These are phyloP conservation scores for Alternaria postmessia DNA, from an alignment of 2,329 filamentous ascomycete genomes.

Conservation along the genomic window DNA sequence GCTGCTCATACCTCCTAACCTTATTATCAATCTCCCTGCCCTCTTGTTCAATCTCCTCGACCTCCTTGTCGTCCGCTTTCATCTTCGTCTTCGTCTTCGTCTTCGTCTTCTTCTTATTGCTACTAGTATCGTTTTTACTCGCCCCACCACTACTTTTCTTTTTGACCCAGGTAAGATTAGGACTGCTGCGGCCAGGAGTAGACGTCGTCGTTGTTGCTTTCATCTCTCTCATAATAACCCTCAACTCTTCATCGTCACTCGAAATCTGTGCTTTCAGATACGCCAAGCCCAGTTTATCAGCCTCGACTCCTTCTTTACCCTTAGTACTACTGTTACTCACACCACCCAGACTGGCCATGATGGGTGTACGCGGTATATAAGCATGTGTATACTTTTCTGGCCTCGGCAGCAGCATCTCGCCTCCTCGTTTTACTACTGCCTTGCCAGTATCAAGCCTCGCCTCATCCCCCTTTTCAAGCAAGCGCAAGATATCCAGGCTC, in stretches of 20 bases:
- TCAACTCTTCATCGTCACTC: constrained; percentile 75
- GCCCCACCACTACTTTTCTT: too few relatives aligned
- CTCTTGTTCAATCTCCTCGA: too few relatives aligned
- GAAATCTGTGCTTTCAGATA: constrained; percentile 89
- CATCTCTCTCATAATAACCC: constrained; percentile 34
- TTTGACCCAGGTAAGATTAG: too few relatives aligned
- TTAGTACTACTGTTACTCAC: too few relatives aligned
- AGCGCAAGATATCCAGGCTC: constrained; percentile 79
- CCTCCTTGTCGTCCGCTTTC: too few relatives aligned
- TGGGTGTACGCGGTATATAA: constrained; percentile 76
- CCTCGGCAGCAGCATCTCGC: constrained; percentile 40
- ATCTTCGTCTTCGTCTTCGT: too few relatives aligned
- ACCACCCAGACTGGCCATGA: constrained; percentile 73
- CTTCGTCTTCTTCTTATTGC: too few relatives aligned
- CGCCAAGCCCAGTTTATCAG: constrained; percentile 43
- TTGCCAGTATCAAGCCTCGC: constrained; percentile 74
- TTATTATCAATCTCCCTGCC: too few relatives aligned
- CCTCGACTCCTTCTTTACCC: not conserved
- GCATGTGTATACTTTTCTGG: constrained; percentile 68
- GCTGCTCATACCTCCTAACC: too few relatives aligned
- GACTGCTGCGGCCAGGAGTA: too few relatives aligned
- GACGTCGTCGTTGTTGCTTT: not conserved
- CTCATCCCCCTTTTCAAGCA: constrained; percentile 74
- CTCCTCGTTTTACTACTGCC: constrained; percentile 50
- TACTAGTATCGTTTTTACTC: too few relatives aligned